Percentiles rank a stretch among this genome's conserved stretches.
phyloP scores from a whole-genome alignment of 441 rosid genomes.

The Bocquillonia castaneifolia region DNA sequence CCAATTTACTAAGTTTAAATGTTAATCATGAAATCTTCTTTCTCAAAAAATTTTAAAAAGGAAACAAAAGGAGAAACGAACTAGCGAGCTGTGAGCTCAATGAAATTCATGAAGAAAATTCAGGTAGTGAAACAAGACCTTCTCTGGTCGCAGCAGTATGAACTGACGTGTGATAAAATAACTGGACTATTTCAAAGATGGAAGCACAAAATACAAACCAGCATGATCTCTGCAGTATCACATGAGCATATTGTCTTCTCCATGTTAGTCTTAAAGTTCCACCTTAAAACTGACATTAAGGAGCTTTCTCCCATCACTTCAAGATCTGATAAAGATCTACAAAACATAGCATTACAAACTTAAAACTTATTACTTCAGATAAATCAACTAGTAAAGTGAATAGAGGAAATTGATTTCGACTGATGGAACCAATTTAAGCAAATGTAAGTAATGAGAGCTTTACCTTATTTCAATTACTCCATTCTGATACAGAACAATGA shows the following conservation, averaged over 20 bases:
- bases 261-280: conserved; percentile 75
- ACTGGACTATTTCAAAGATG: conserved; percentile 14
- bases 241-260: conserved; percentile 57
- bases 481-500: conserved; percentile 61
- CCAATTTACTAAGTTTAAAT: neutral
- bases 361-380: conserved; percentile 2
- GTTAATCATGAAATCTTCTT: neutral
- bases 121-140: conserved; percentile 1
- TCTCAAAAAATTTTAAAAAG: neutral
- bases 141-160: neutral
- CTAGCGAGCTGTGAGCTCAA: neutral
- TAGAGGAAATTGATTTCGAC: neutral
- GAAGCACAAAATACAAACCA: conserved; percentile 44
- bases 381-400: neutral
- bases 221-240: conserved; percentile 47
- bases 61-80: neutral
- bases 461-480: conserved; percentile 81
- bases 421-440: conserved; percentile 3
- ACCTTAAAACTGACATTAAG: conserved; percentile 60
- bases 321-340: conserved; percentile 69
- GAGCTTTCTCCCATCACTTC: conserved; percentile 65
- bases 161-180: neutral
- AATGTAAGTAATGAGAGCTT: conserved; percentile 16
- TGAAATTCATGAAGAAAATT: neutral
- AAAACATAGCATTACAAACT: conserved; percentile 23